Percentiles rank a stretch among this genome's conserved stretches.
These are phyloP conservation scores for Xylariales sp. DNA, from an alignment of 2,329 filamentous ascomycete genomes.

Conservation along the genomic window DNA sequence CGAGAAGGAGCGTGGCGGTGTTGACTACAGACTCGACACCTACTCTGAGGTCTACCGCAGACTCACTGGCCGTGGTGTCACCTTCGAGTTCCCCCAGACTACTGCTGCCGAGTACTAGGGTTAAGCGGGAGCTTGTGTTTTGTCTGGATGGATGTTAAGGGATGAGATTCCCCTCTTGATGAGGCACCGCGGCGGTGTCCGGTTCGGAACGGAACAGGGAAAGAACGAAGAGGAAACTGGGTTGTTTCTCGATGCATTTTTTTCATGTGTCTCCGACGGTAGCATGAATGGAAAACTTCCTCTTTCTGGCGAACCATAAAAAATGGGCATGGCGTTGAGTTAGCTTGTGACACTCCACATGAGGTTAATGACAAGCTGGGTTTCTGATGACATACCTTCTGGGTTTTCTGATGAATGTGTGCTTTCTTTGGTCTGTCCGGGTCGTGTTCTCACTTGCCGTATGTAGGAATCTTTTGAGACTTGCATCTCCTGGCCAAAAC, in stretches of 20 bases:
- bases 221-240: too few species aligned
- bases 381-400: slow-evolving; percentile 19
- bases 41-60: slow-evolving; percentile 99
- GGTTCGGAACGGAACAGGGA: too few species aligned
- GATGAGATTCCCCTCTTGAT: background rate
- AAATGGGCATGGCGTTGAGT: slow-evolving; percentile 48
- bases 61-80: slow-evolving; percentile 91
- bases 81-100: slow-evolving; percentile 97
- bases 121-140: slow-evolving; percentile 28
- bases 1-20: slow-evolving; percentile 99
- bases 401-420: slow-evolving; percentile 9
- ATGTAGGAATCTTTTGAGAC: too few species aligned
- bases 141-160: background rate
- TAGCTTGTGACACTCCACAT: slow-evolving; percentile 41
- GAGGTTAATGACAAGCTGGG: slow-evolving; percentile 32
- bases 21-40: slow-evolving; percentile 99
- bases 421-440: background rate
- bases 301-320: slow-evolving; percentile 18
- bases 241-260: too few species aligned
- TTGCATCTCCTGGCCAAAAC: too few species aligned
- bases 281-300: slow-evolving; percentile 22
- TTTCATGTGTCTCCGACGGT: slow-evolving; percentile 20
- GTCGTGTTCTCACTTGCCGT: background rate
- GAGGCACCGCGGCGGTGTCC: too few species aligned
- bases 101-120: slow-evolving; percentile 75